Evolutionary conservation across 1,139 yeast species (phyloP).

Genomic region (Suhomyces coccinellae): DNA sequence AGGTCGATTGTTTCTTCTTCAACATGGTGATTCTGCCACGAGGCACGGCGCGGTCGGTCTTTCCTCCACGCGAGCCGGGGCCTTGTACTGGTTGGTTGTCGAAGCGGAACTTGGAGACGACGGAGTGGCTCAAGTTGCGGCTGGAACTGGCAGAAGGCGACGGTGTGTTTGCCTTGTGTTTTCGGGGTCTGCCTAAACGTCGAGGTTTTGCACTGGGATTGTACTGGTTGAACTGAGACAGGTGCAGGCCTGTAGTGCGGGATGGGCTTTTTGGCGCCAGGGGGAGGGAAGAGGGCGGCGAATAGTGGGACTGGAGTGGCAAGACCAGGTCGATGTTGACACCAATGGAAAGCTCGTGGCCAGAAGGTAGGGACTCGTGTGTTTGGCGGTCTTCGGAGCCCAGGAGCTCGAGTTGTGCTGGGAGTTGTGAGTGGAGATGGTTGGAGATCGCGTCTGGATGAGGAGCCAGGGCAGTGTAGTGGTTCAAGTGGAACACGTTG

Average conservation of each 20-base stretch:
- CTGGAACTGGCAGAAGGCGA: slow-evolving; percentile 30
- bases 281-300: background rate
- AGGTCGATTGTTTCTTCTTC: slow-evolving; percentile 10
- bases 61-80: slow-evolving; percentile 49
- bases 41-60: slow-evolving; percentile 22
- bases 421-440: background rate
- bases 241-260: slow-evolving; percentile 5
- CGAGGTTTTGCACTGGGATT: slow-evolving; percentile 33
- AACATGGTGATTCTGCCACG: slow-evolving; percentile 30
- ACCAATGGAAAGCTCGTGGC: background rate
- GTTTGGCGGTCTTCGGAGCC: background rate
- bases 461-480: slow-evolving; percentile 15
- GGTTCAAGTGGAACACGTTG: slow-evolving; percentile 21
- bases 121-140: slow-evolving; percentile 34
- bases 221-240: slow-evolving; percentile 34
- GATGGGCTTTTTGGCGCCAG: background rate
- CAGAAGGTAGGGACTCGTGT: background rate
- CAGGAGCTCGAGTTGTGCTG: background rate
- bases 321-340: background rate
- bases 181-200: slow-evolving; percentile 41
- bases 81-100: slow-evolving; percentile 43
- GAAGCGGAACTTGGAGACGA: slow-evolving; percentile 38
- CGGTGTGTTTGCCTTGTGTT: slow-evolving; percentile 19
- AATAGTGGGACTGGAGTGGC: background rate
- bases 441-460: background rate